Evolutionary conservation across 768 basidiomycete species (phyloP), one percentile per base, ranked within the genome.

Genomic region (Daedalea quercina): DNA sequence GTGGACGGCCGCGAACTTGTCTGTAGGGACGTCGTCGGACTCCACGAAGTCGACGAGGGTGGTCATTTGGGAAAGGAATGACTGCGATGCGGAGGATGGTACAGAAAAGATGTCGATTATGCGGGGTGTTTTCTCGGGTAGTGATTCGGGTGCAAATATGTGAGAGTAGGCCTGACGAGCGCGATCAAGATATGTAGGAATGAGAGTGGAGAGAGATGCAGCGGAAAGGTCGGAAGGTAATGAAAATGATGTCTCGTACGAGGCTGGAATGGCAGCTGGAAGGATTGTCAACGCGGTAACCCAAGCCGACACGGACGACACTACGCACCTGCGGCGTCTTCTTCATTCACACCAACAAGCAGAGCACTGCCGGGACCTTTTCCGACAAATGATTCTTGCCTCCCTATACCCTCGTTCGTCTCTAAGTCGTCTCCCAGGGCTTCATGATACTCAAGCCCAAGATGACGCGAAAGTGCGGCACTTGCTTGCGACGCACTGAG

Each of bases 401-500:
- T 50, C 34, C 51, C 50, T 19, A 51, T 43, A 7, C 52, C 60
- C 25, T 53, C 67, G 60, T 31, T 55, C 45, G 55, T 60, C 50
- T 25, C 64, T 31, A 69, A 70, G 48, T 69, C 63, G 54, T 72
- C 71, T 49, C 58, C 67, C 25, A 81, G 65, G 23, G 72, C 68
- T 61, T 86, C 84, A 57, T 83, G 82, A 19, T 68, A 68, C 59
- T 89, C 87, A 4, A 89, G 75, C n/a, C 83, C 81, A 11, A 90
- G 76, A 64, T 90, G 86, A 50, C 77, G 79, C 19, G 85, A 78
- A 28, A 90, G 70, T 6, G 74, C 79, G 33, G 79, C 74, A 59
- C 76, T 81, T 41, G 83, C 83, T 47, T 80, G 77, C 40, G 76
- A 72, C 24, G 75, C 71, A 19, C 78, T 75, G 23, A 82, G 67